Conservation (phyloP, 805 yeast genomes). For the Lipomyces yamadae region DNA sequence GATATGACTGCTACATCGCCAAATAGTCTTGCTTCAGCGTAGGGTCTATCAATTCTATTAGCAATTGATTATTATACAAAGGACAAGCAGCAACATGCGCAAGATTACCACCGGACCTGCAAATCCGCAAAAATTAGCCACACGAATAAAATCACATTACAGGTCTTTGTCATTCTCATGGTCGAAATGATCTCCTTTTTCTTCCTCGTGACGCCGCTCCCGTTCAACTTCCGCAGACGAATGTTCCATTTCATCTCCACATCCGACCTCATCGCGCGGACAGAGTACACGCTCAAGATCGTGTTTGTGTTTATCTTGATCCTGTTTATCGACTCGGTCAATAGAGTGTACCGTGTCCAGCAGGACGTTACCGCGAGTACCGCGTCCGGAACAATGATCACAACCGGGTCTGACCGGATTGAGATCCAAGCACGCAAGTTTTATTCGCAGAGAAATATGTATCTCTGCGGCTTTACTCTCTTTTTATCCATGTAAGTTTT, state of each 20-base stretch:
- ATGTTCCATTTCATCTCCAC: conserved; percentile 64
- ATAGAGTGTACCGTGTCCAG: conserved; percentile 72
- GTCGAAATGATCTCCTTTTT: conserved; percentile 80
- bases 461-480: conserved; percentile 91
- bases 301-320: conserved; percentile 80
- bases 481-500: conserved; percentile 78
- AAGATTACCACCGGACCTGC: neutral
- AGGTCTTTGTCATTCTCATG: conserved; percentile 75
- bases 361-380: conserved; percentile 56
- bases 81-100: neutral
- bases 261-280: conserved; percentile 72
- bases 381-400: conserved; percentile 44
- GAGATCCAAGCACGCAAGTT: conserved; percentile 90
- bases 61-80: neutral
- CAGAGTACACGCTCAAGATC: conserved; percentile 79
- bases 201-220: conserved; percentile 82
- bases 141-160: neutral
- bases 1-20: neutral
- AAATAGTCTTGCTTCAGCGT: neutral
- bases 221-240: conserved; percentile 71
- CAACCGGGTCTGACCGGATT: conserved; percentile 60
- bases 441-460: conserved; percentile 95
- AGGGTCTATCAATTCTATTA: neutral
- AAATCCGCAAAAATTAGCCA: neutral
- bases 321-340: conserved; percentile 85